Conservation (phyloP, 805 yeast species). For the Ogataea paraovalis region DNA sequence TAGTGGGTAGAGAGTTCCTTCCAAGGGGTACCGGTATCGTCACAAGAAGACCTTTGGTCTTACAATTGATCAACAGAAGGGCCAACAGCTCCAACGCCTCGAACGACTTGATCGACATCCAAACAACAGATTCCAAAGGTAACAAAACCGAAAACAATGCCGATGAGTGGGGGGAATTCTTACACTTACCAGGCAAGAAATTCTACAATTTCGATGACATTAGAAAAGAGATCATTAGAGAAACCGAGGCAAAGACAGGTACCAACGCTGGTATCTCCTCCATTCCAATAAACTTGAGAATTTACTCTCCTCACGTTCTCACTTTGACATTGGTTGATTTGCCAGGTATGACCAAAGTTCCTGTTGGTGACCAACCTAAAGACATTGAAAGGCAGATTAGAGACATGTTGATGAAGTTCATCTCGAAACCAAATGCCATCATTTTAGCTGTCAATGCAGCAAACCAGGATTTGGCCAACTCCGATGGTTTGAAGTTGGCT, state of each 20-base stretch:
- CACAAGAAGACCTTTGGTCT: slow-evolving; percentile 80
- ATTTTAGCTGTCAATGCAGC: slow-evolving; percentile 94
- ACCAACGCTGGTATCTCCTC: slow-evolving; percentile 86
- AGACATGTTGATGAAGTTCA: slow-evolving; percentile 88
- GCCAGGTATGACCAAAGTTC: slow-evolving; percentile 97
- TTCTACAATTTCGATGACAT: slow-evolving; percentile 86
- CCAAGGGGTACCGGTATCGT: slow-evolving; percentile 94
- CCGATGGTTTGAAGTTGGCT: slow-evolving; percentile 93
- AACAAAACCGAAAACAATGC: slow-evolving; percentile 63
- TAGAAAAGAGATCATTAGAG: slow-evolving; percentile 84
- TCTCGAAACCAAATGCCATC: slow-evolving; percentile 93
- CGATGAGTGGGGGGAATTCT: slow-evolving; percentile 96
- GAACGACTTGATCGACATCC: slow-evolving; percentile 40
- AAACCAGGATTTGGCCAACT: slow-evolving; percentile 93
- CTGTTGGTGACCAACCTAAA: slow-evolving; percentile 98
- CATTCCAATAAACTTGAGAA: slow-evolving; percentile 87
- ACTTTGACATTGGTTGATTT: slow-evolving; percentile 93
- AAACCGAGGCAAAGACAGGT: slow-evolving; percentile 81
- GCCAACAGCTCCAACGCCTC: slow-evolving; percentile 27
- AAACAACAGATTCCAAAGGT: slow-evolving; percentile 41
- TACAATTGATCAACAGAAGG: slow-evolving; percentile 74
- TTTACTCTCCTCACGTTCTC: slow-evolving; percentile 89
- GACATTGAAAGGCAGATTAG: slow-evolving; percentile 94
- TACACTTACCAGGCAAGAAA: slow-evolving; percentile 85
- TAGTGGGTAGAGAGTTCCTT: slow-evolving; percentile 85